phyloP scores from a whole-genome alignment of 176 grass and related monocot species.

The Oryza punctata region DNA sequence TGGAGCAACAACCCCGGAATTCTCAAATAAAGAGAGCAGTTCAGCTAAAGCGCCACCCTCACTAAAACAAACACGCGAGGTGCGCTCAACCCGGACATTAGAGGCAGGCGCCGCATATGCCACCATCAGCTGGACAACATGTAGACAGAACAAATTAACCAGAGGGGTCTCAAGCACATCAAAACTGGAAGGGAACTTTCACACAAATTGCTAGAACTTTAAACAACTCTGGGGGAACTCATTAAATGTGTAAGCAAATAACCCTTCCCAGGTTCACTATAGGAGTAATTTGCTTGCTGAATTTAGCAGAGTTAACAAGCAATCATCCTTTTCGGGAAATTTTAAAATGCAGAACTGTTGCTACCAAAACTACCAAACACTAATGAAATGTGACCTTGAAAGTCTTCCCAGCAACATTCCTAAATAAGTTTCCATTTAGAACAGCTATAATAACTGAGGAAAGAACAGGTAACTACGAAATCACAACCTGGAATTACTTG shows the following conservation, averaged over 20 bases:
- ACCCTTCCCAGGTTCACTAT: neutral
- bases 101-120: conserved; percentile 72
- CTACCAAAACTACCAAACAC: neutral
- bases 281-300: conserved; percentile 1
- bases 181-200: neutral
- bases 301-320: neutral
- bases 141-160: neutral
- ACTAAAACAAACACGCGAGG: conserved; percentile 53
- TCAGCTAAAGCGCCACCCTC: conserved; percentile 76
- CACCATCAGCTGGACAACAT: conserved; percentile 60
- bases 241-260: neutral
- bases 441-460: neutral
- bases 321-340: conserved; percentile 1
- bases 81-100: conserved; percentile 70
- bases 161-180: conserved; percentile 15
- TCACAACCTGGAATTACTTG: neutral
- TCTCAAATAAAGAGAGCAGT: conserved; percentile 77
- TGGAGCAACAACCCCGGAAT: conserved; percentile 35
- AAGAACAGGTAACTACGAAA: neutral
- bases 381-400: neutral
- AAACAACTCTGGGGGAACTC: neutral
- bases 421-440: neutral
- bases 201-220: neutral
- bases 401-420: neutral
- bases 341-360: neutral